Evolutionary conservation across 495 filamentous ascomycete species (phyloP), one percentile per base, ranked within the genome.

Genomic region (Podospora bellae-mahoneyi): DNA sequence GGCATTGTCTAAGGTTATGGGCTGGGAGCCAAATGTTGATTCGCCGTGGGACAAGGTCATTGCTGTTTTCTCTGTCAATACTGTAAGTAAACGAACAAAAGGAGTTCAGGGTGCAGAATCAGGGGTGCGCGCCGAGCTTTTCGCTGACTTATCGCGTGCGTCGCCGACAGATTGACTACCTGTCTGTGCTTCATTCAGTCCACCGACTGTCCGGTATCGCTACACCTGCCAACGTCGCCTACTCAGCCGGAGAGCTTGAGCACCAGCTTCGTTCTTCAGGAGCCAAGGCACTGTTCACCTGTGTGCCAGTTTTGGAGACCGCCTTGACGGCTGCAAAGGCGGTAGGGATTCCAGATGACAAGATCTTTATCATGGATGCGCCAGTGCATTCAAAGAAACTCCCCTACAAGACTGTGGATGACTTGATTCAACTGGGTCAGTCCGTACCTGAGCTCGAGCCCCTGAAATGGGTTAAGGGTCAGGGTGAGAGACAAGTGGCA

Each of bases 21-120:
- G 86, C 61, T 96, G 91, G 90, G 71, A 83, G 30, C 86, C 90
- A 7, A 94, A 94, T 70, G 71, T 85, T 67, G 92, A 92, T 23
- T 86, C 86, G 0, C 90, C 93, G 73, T 96, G 91, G 90, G 93
- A 97, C 72, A 97, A 95, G 79, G 88, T 93, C 26, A 72, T 93
- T 60, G 89, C 84, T 13, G 78, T 94, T 13, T 96, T 92, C 77
- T 89, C 88, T 48, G 70, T 94, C 64, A 97, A 97, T 71, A 92
- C 92, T 27, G 92, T 94, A 81, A 59, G 86, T 74, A 54, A 13
- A 18, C 32, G 27, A 4, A 39, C 7, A 48, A 48, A 48, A 10
- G 39, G 39, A 10, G 39, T 18, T 48, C 39, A 48, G 39, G 39
- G 18, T 27, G 2, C 23, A 23, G 23, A 23, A 23, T 39, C 39